Conservation (phyloP, 805 yeast species). For the Pichia heedii region DNA sequence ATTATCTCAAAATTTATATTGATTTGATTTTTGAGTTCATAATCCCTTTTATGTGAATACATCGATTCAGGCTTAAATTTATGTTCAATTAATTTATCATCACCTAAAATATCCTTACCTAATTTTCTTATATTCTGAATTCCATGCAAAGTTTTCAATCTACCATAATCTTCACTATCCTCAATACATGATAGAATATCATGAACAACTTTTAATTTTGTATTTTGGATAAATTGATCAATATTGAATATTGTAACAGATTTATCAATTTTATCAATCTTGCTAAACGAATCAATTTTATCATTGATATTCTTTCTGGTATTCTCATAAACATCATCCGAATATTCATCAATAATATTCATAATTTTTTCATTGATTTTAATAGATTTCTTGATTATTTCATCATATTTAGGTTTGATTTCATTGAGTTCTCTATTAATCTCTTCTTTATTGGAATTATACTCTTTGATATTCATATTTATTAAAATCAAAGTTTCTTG, state of each 20-base stretch:
- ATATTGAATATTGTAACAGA: constrained; percentile 32
- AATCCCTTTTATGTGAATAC: constrained; percentile 73
- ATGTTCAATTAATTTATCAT: constrained; percentile 39
- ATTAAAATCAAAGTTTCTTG: constrained; percentile 57
- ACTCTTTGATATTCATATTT: constrained; percentile 48
- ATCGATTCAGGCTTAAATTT: constrained; percentile 65
- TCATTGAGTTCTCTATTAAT: constrained; percentile 41
- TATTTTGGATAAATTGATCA: constrained; percentile 58
- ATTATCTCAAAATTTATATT: constrained; percentile 62
- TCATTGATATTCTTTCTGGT: constrained; percentile 47
- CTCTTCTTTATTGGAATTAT: constrained; percentile 39
- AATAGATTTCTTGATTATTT: constrained; percentile 41
- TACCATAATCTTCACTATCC: constrained; percentile 62
- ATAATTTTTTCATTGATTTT: constrained; percentile 52
- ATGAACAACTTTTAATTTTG: constrained; percentile 60
- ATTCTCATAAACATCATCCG: constrained; percentile 48
- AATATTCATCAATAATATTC: constrained; percentile 50
- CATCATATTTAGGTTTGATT: constrained; percentile 57
- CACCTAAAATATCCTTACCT: constrained; percentile 60
- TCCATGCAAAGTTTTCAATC: constrained; percentile 44
- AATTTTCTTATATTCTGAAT: constrained; percentile 53
- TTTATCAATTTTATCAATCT: constrained; percentile 51
- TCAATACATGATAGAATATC: constrained; percentile 56
- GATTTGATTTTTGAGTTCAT: constrained; percentile 50
- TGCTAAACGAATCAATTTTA: constrained; percentile 30